Conservation (phyloP, 345 rosid species). For the Citrus inodora region DNA sequence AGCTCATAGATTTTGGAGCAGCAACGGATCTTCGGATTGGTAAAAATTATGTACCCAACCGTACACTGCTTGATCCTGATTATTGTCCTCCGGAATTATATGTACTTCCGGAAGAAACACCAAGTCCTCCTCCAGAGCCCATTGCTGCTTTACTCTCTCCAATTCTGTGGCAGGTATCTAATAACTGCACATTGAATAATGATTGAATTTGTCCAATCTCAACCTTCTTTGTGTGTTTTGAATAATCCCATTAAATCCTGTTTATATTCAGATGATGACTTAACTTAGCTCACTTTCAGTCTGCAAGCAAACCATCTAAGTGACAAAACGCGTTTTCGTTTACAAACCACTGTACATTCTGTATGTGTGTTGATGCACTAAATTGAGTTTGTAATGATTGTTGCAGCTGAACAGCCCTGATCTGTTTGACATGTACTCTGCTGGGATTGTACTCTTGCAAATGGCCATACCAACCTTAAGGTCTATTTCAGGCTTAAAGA, state of each 20-base stretch:
- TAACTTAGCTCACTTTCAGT: neutral
- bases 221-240: neutral
- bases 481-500: conserved; percentile 66
- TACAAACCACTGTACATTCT: neutral
- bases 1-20: conserved; percentile 96
- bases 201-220: neutral
- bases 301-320: neutral
- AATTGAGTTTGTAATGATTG: conserved; percentile 12
- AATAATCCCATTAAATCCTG: neutral
- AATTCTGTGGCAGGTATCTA: conserved; percentile 76
- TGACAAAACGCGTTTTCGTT: neutral
- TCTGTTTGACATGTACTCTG: conserved; percentile 86
- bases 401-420: conserved; percentile 93
- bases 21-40: conserved; percentile 98
- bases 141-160: conserved; percentile 92
- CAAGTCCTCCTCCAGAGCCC: conserved; percentile 92
- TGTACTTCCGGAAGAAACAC: conserved; percentile 94
- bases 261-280: neutral
- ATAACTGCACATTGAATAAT: neutral
- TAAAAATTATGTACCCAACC: conserved; percentile 74
- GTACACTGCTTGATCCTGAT: conserved; percentile 78
- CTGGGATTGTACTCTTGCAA: conserved; percentile 87
- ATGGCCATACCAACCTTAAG: conserved; percentile 86
- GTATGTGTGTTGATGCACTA: neutral
- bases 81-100: conserved; percentile 92